Evolutionary conservation across 179 eudicot genomes (phyloP), one percentile per base, ranked within the genome.

Genomic region (Spinacia oleracea): DNA sequence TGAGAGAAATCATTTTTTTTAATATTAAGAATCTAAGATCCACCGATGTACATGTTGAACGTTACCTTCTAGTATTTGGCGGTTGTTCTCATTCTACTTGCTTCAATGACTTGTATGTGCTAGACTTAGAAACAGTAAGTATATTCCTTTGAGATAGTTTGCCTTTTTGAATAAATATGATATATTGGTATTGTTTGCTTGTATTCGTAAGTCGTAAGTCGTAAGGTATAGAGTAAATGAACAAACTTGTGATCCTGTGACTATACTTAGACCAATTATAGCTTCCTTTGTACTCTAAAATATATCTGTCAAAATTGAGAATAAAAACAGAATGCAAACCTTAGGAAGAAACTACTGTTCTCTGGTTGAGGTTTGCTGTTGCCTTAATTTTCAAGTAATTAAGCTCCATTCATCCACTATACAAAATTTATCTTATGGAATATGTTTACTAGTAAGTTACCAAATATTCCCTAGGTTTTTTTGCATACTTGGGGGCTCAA

Each of bases 41-140:
- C 31, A 42, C 51, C 14, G 25, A 68, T 20, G 15, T 6, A 85
- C 91, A 95, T 81, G 92, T 86, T 56, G 96, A 88, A 68, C 91
- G 90, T 68, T 95, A 91, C 87, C 91, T 95, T 79, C 89, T 91
- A 53, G 84, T 95, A 63, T 93, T 90, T 82, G 97, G 98, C 70
- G 98, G 98, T 45, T 93, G 97, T 86, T 95, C 98, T 86, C 98
- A 95, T 88, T 90, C 97, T 23, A 86, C 89, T 73, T 95, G 96
- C 83, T 95, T 85, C 79, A 90, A 85, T 74, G 97, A 93, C 86
- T 85, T 95, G 63, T 88, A 91, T 75, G 90, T 91, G 67, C 87
- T 95, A 84, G 98, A 95, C 85, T 84, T 95, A 82, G 90, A 90
- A 78, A 89, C 97, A 11, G 98, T 95, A 88, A 87, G 95, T 79